Conservation (phyloP, 352 stramenopile genomes). For the Phytophthora melonis region DNA sequence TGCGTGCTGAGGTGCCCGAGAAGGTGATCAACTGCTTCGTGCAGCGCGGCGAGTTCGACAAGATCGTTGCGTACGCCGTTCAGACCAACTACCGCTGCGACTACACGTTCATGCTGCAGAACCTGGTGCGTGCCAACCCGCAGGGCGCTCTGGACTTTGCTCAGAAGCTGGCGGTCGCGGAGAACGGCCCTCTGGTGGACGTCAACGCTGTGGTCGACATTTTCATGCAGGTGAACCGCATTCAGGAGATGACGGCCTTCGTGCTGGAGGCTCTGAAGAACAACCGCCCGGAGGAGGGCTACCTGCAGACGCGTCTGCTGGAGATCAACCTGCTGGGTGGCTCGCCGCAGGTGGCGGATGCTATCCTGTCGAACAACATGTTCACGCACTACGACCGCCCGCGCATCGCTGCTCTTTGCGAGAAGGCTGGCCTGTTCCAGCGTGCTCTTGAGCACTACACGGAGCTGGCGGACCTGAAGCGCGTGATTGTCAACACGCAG, state of each 20-base stretch:
- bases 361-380: constrained; percentile 99
- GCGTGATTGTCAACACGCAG: constrained; percentile 93
- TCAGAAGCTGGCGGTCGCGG: constrained; percentile 97
- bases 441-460: constrained; percentile 99
- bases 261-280: constrained; percentile 99
- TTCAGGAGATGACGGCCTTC: constrained; percentile 99
- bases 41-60: constrained; percentile 99
- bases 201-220: constrained; percentile 99
- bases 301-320: constrained; percentile 99
- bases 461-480: constrained; percentile 98
- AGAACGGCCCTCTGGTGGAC: constrained; percentile 96
- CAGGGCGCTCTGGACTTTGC: constrained; percentile 98
- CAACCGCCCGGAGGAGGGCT: constrained; percentile 98
- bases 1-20: constrained; percentile 96
- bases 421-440: constrained; percentile 99
- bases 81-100: constrained; percentile 99
- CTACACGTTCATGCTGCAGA: constrained; percentile 99
- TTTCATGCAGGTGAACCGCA: constrained; percentile 99
- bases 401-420: constrained; percentile 98
- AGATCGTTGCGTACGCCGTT: constrained; percentile 97
- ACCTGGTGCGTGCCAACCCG: constrained; percentile 98
- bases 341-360: constrained; percentile 98
- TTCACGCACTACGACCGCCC: constrained; percentile 99
- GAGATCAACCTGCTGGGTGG: constrained; percentile 99
- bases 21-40: constrained; percentile 99